A percentile compares a stretch with the other conserved stretches of the same genome.
Evolutionary conservation across 345 rosid species (phyloP).

Genomic region (Brassica incana): DNA sequence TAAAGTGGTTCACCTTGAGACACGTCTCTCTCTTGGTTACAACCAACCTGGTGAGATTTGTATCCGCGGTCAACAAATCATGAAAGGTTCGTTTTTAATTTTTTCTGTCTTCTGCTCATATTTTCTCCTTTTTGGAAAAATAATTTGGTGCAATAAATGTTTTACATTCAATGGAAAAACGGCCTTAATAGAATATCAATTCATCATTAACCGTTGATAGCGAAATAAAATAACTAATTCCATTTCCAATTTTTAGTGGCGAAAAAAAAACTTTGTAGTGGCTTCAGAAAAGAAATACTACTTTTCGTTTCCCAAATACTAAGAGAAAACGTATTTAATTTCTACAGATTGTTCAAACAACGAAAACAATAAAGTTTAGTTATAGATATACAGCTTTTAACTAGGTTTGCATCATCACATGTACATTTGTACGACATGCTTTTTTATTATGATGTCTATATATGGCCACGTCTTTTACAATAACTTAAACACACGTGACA

Average conservation of each 20-base stretch:
- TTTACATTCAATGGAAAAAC: neutral
- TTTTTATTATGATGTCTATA: neutral
- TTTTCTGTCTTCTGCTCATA: neutral
- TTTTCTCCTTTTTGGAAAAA: neutral
- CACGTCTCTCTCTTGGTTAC: constrained; percentile 60
- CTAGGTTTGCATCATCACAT: constrained; percentile 13
- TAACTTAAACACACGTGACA: constrained; percentile 6
- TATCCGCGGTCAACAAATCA: constrained; percentile 85
- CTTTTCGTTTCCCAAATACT: neutral
- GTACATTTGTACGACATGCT: constrained; percentile 13
- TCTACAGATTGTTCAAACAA: neutral
- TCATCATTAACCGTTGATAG: neutral
- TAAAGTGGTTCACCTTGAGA: constrained; percentile 79
- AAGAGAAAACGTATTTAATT: neutral
- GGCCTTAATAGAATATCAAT: neutral
- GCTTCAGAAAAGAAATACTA: neutral
- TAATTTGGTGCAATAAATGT: neutral
- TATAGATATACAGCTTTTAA: neutral
- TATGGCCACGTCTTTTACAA: constrained; percentile 1
- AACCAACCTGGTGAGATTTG: constrained; percentile 93
- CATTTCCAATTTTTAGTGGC: neutral
- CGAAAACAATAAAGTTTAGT: neutral
- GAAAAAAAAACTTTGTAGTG: neutral
- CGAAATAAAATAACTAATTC: neutral
- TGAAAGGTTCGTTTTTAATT: constrained; percentile 64